Base-by-base conservation (phyloP, 768 basidiomycete species). In the Pleurotus citrinopileatus region DNA sequence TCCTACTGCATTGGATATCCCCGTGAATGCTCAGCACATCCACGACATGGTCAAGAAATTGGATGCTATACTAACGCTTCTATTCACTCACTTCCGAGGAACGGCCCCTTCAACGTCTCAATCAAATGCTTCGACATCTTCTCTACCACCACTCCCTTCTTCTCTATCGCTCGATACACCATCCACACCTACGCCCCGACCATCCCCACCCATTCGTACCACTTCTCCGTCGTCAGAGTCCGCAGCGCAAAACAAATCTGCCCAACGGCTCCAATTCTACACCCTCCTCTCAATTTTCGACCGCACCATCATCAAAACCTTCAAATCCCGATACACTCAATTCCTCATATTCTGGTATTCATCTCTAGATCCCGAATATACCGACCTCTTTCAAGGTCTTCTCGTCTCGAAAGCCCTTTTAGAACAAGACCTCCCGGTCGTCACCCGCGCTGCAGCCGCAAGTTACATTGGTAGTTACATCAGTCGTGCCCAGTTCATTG, bases 311-410 rank as follows among this genome's bases (percentile, higher is more conserved):
- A 81, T 99, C 45, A 89, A 87, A 34, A 98, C 97, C 2, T 97
- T 97, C 75, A 94, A 95, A 63, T 97, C 94, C 0, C 90, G 95
- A 34, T 97, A 98, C 68, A 94, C 94, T 12, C 97, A 98, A 63
- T 99, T 99, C 72, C 81, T 99, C 56, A 63, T 98, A 42, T 99
- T 99, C 76, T 97, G 93, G 86, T 93, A 87, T 64, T 81, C 94
- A 19, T 98, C 96, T 0, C 86, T 96, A 48, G 87, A 94, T 60
- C 76, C 88, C 2, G 85, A 91, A 57, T 97, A 94, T 61, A 81
- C 89, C 42, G 96, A 99, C 67, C 79, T 93, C 52, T 98, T 99
- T 67, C 91, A 91, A 57, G 96, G 96, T 32, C 83, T 94, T 64
- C 87, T 99, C n/a, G 87, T 98, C 38, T 90, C 91, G 6, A 88